Evolutionary conservation across 768 basidiomycete genomes (phyloP).

Genomic region (Lentinula guzmanii): DNA sequence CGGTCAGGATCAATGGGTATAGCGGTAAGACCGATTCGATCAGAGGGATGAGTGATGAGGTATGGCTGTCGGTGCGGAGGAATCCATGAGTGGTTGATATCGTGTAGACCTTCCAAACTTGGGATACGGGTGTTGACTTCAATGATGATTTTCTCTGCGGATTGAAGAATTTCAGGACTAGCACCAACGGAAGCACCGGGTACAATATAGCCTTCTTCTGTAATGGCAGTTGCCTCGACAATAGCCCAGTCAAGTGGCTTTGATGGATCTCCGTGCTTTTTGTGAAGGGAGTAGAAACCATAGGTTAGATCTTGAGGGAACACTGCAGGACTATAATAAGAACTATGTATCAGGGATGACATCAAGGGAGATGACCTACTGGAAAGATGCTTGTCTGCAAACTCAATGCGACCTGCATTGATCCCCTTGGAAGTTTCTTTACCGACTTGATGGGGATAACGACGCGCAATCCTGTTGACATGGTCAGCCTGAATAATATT

Average conservation of each 20-base stretch:
- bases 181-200: constrained; percentile 44
- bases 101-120: constrained; percentile 41
- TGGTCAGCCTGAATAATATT: background rate
- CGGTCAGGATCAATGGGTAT: constrained; percentile 45
- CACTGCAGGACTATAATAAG: constrained; percentile 22
- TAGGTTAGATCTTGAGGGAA: constrained; percentile 45
- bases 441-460: constrained; percentile 46
- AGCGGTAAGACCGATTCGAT: constrained; percentile 37
- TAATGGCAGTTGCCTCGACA: constrained; percentile 43
- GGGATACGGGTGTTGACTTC: constrained; percentile 44
- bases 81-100: constrained; percentile 38
- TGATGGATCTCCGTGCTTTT: constrained; percentile 36
- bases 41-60: constrained; percentile 35
- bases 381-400: constrained; percentile 43
- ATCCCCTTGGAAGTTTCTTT: constrained; percentile 43
- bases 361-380: constrained; percentile 21
- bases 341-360: background rate
- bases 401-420: constrained; percentile 40
- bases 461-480: constrained; percentile 27
- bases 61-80: constrained; percentile 40
- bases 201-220: constrained; percentile 40
- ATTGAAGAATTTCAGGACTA: constrained; percentile 41
- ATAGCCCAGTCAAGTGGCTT: constrained; percentile 45
- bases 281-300: constrained; percentile 38
- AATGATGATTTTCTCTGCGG: constrained; percentile 43